These are phyloP conservation scores for Rosa rugosa DNA, from an alignment of 306 rosid genomes.

Conservation along the genomic window DNA sequence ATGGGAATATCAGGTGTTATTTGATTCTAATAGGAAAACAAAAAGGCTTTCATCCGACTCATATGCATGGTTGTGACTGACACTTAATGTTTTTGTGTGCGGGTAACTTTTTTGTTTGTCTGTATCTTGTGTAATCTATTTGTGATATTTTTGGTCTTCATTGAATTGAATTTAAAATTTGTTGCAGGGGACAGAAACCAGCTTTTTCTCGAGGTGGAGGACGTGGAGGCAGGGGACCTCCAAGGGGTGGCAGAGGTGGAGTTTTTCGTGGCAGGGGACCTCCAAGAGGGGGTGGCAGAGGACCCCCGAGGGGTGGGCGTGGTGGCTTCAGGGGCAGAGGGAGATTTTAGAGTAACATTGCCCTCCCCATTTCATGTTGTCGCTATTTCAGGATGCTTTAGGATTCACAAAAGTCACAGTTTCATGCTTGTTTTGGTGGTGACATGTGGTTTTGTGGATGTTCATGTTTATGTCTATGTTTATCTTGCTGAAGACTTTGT, in stretches of 20 bases:
- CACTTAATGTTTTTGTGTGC: background rate
- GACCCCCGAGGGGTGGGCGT: conserved; percentile 75
- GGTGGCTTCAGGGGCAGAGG: conserved; percentile 94
- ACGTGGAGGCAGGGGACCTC: conserved; percentile 44
- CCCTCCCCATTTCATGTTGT: conserved; percentile 31
- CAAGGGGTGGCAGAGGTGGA: conserved; percentile 47
- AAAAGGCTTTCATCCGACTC: background rate
- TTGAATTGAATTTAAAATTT: conserved; percentile 13
- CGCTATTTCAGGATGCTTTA: conserved; percentile 16
- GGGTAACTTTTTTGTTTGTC: background rate
- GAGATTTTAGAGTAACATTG: conserved; percentile 45
- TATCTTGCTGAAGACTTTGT: background rate
- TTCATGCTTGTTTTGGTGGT: conserved; percentile 23
- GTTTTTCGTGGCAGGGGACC: conserved; percentile 51
- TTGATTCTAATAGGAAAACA: background rate
- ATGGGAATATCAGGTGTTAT: background rate
- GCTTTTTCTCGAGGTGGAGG: conserved; percentile 52
- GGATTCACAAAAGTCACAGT: conserved; percentile 14
- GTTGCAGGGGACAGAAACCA: conserved; percentile 67
- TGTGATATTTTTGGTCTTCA: background rate
- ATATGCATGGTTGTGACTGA: background rate
- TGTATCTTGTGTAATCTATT: background rate
- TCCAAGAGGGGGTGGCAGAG: conserved; percentile 86
- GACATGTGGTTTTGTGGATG: conserved; percentile 23
- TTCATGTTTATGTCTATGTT: conserved; percentile 17